Evolutionary conservation across 1,139 yeast genomes (phyloP).

Genomic region (Yamadazyma diddensiae): DNA sequence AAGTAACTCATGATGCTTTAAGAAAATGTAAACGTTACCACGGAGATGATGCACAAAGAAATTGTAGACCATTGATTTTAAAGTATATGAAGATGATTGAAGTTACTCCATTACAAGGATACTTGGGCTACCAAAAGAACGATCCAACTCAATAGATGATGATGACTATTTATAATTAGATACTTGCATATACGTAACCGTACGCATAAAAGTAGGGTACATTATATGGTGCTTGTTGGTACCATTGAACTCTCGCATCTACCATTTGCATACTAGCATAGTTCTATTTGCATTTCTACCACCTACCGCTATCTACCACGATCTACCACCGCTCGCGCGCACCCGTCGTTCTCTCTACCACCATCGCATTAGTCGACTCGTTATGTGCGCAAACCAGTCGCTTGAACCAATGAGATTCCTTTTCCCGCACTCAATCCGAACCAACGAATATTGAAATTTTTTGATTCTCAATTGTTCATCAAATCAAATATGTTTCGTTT

Average conservation of each 20-base stretch:
- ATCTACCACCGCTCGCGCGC: no score
- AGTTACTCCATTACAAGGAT: constrained; percentile 64
- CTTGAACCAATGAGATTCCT: constrained; percentile 19
- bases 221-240: no score
- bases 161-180: not conserved
- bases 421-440: constrained; percentile 17
- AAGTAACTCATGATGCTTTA: constrained; percentile 69
- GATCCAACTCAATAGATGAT: constrained; percentile 54
- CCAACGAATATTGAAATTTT: constrained; percentile 11
- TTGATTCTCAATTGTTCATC: constrained; percentile 7
- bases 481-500: constrained; percentile 53
- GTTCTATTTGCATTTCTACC: no score
- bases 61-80: constrained; percentile 60
- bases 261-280: no score
- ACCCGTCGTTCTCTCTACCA: no score
- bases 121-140: constrained; percentile 79
- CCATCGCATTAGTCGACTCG: not conserved
- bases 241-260: no score
- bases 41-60: constrained; percentile 72
- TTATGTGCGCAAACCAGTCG: constrained; percentile 11
- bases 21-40: constrained; percentile 76
- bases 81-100: constrained; percentile 78
- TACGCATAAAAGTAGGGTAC: no score
- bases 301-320: no score
- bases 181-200: not conserved